These are phyloP conservation scores for Leucosporidium scottii DNA, from an alignment of 768 basidiomycete species.

Conservation along the genomic window DNA sequence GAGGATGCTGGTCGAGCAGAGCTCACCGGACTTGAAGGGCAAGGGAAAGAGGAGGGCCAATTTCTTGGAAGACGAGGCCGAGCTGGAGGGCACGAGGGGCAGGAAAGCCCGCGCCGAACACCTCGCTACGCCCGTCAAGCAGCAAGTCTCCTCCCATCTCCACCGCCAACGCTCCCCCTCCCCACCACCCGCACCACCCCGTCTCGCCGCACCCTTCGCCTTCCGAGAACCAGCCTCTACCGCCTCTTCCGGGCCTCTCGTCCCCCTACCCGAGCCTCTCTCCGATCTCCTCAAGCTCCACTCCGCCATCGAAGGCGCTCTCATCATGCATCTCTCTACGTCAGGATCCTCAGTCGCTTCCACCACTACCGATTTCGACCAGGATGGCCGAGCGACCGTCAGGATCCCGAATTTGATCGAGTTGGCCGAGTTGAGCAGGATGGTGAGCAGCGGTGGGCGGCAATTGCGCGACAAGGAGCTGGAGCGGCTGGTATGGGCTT, in stretches of 20 bases:
- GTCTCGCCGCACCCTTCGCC: slow-evolving; percentile 20
- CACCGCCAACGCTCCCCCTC: background rate
- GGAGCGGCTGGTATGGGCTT: slow-evolving; percentile 33
- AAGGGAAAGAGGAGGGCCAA: background rate
- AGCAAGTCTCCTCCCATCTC: background rate
- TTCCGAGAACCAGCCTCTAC: background rate
- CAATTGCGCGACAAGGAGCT: slow-evolving; percentile 32
- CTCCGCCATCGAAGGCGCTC: slow-evolving; percentile 31
- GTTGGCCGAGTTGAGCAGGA: slow-evolving; percentile 27
- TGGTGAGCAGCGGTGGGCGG: slow-evolving; percentile 27
- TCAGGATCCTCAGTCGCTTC: slow-evolving; percentile 29
- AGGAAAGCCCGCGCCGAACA: background rate
- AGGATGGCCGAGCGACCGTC: slow-evolving; percentile 1
- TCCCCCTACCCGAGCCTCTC: slow-evolving; percentile 8
- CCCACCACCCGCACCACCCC: background rate
- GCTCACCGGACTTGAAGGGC: background rate
- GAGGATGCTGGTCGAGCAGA: slow-evolving; percentile 8
- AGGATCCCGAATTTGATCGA: slow-evolving; percentile 28
- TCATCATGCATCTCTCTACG: slow-evolving; percentile 36
- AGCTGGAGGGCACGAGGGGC: background rate
- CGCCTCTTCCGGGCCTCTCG: background rate
- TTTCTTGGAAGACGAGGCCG: background rate
- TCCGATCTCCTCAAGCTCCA: slow-evolving; percentile 33
- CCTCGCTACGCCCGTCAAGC: background rate
- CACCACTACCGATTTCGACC: slow-evolving; percentile 4